Base-by-base conservation (phyloP, 2,329 filamentous ascomycete species). In the Aspergillus sergii region DNA sequence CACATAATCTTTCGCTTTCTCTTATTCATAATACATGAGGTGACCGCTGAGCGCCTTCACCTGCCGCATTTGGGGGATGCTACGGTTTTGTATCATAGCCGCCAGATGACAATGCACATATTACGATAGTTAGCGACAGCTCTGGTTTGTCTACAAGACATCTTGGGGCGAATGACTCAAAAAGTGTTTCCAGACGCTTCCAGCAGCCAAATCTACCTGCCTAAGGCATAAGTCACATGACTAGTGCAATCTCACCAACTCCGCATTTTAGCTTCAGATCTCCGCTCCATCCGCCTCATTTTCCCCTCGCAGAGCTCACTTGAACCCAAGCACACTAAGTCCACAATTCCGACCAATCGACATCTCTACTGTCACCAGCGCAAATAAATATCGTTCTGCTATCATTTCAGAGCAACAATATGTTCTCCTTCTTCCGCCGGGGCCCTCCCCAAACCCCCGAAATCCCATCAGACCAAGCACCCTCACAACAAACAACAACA, bases 351-450 rank as follows among this genome's bases (percentile, higher is more conserved):
- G 6, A 34, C 9, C 19, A 32, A 32, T 51, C 28, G 16, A 4
- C 9, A 11, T 51, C 48, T 32, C 14, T 30, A 11, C 16, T 30
- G 11, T 10, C 19, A 32, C 48, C 28, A n/a, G 3, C 19, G 2
- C 16, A n/a, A 32, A n/a, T 12, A 46, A 32, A n/a, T 19, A 28
- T 23, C 54, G n/a, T 46, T 7, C 16, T 39, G n/a, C 19, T 23
- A 36, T 26, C 19, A 58, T 16, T 34, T 28, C 11, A 28, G 12
- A 21, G 34, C 59, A 28, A 39, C 39, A 50, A 54, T 46, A 75
- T 74, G 71, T 57, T 74, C 9, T 72, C 71, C 57, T 66, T 70
- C 64, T 65, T 62, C 51, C 55, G 59, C 41, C 48, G 60, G 68
- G 51, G 21, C 21, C 12, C 51, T 10, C 30, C 16, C 34, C 51